Evolutionary conservation across 208 protist species (phyloP).

Genomic region (Jaenimonas drosophilae): DNA sequence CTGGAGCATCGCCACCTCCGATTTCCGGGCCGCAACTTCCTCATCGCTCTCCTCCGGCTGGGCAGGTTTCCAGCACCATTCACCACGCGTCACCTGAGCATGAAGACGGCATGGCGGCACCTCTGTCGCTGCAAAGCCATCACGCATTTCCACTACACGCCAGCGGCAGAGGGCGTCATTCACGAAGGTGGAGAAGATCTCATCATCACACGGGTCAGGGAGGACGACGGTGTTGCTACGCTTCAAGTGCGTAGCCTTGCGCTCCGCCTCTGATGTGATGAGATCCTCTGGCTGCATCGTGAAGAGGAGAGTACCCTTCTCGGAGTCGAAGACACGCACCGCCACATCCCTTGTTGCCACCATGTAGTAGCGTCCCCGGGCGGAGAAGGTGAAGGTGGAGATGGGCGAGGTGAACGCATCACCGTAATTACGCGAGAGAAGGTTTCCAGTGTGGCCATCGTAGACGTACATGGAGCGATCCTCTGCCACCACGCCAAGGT

Average conservation of each 20-base stretch:
- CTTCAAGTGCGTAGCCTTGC: background rate
- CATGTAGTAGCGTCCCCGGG: conserved; percentile 59
- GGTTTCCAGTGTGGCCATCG: conserved; percentile 45
- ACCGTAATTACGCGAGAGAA: conserved; percentile 47
- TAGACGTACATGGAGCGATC: conserved; percentile 63
- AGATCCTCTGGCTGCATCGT: conserved; percentile 22
- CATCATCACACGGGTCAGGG: conserved; percentile 25
- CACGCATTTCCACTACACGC: conserved; percentile 8
- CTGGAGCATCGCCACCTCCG: no score
- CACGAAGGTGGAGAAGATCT: conserved; percentile 30
- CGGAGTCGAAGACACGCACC: conserved; percentile 57
- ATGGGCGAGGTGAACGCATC: conserved; percentile 42
- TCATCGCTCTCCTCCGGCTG: background rate
- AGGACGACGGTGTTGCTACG: conserved; percentile 23
- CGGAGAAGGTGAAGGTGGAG: conserved; percentile 37
- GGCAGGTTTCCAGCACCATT: conserved; percentile 1
- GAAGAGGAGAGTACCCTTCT: conserved; percentile 34
- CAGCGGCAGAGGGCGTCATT: conserved; percentile 11
- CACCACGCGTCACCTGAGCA: background rate
- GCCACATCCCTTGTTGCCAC: conserved; percentile 51
- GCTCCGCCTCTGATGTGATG: conserved; percentile 4
- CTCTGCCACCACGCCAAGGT: conserved; percentile 46
- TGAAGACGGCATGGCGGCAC: background rate
- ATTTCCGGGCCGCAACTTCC: background rate
- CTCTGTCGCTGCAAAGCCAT: background rate